phyloP scores from a whole-genome alignment of 2,329 filamentous ascomycete genomes.

The Amauroascus niger region DNA sequence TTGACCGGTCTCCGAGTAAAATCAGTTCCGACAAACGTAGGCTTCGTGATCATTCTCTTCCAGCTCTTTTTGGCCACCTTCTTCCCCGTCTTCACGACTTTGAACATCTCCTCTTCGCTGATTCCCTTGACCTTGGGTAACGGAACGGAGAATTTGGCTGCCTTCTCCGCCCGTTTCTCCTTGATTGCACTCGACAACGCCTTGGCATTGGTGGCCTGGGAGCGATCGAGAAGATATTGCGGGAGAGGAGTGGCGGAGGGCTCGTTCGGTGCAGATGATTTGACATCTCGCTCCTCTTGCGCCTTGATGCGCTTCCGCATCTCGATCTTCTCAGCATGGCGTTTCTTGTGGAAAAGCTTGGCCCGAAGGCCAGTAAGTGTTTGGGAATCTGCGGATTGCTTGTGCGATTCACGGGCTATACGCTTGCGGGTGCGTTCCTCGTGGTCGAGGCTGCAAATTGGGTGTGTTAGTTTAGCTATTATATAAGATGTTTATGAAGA shows the following conservation, averaged over 20 bases:
- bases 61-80: constrained; percentile 76
- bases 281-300: constrained; percentile 93
- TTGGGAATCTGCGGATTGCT: constrained; percentile 80
- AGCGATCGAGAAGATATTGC: constrained; percentile 87
- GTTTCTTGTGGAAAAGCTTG: constrained; percentile 87
- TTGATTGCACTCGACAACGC: constrained; percentile 79
- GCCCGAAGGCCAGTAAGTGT: constrained; percentile 84
- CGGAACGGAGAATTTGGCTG: constrained; percentile 83
- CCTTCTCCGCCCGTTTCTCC: constrained; percentile 89
- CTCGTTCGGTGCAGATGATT: constrained; percentile 67
- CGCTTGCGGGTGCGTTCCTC: constrained; percentile 86
- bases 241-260: constrained; percentile 74
- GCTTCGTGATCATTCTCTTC: constrained; percentile 61
- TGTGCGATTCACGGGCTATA: constrained; percentile 77
- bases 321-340: constrained; percentile 96
- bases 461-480: not conserved
- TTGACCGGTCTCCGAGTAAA: constrained; percentile 84
- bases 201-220: constrained; percentile 57
- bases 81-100: constrained; percentile 90
- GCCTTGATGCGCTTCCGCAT: constrained; percentile 91
- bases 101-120: constrained; percentile 95
- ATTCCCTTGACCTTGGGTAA: constrained; percentile 91
- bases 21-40: constrained; percentile 81
- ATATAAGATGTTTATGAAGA: too few relatives aligned
- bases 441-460: constrained; percentile 57